Conservation (phyloP, 805 yeast genomes). For the Novakomyces olei region DNA sequence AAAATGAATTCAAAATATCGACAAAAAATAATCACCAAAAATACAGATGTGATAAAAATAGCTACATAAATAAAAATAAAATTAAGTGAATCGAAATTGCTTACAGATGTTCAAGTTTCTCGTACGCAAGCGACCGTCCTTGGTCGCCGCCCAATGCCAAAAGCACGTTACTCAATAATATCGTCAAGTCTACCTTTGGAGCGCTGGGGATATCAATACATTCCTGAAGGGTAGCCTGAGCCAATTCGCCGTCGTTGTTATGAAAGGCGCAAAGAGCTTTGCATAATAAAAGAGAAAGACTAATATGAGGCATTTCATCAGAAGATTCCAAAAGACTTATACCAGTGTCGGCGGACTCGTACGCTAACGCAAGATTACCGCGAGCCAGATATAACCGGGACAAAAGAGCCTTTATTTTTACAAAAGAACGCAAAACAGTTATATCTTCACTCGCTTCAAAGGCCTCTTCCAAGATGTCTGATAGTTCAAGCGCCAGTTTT, state of each 20-base stretch:
- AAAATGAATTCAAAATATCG: no score
- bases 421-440: constrained; percentile 26
- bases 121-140: constrained; percentile 66
- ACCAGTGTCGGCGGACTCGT: constrained; percentile 32
- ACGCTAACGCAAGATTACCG: constrained; percentile 31
- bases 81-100: no score
- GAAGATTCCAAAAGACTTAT: constrained; percentile 15
- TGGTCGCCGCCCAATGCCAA: constrained; percentile 54
- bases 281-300: no score
- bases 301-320: constrained; percentile 8
- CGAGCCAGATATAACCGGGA: constrained; percentile 51
- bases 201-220: constrained; percentile 37
- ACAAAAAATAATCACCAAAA: no score
- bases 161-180: constrained; percentile 54
- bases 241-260: constrained; percentile 50
- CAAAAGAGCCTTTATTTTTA: constrained; percentile 40
- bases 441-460: constrained; percentile 36
- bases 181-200: no score
- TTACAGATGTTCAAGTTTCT: no score
- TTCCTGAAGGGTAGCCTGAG: constrained; percentile 35
- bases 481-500: constrained; percentile 24
- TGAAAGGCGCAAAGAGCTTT: constrained; percentile 27
- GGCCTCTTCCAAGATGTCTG: constrained; percentile 27
- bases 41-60: no score
- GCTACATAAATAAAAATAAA: no score